Conservation (phyloP, 78 protist genomes). For the Monocercomonoides exilis region DNA sequence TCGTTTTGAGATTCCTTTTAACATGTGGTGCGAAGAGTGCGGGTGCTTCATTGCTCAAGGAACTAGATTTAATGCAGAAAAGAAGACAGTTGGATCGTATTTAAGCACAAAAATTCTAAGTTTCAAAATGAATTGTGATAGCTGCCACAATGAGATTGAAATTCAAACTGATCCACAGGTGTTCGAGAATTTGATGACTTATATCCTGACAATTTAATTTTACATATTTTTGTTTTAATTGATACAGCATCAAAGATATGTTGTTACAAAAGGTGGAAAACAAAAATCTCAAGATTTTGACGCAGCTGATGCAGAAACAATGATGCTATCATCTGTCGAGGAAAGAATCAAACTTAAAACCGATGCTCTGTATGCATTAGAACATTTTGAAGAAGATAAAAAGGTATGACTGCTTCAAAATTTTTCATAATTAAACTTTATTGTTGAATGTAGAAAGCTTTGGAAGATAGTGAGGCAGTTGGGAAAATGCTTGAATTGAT, state of each 20-base stretch:
- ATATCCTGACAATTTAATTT: not conserved
- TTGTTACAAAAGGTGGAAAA: not conserved
- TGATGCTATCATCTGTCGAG: not conserved
- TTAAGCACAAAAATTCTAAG: slow-evolving; percentile 47
- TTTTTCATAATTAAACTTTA: too few species aligned
- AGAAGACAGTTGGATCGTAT: slow-evolving; percentile 62
- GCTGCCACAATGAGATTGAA: slow-evolving; percentile 41
- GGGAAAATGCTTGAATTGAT: too few species aligned
- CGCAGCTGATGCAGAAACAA: slow-evolving; percentile 1
- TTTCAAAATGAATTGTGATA: slow-evolving; percentile 61
- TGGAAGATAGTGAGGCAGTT: too few species aligned
- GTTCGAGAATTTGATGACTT: too few species aligned
- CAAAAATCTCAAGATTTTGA: not conserved
- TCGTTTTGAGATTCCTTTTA: slow-evolving; percentile 75
- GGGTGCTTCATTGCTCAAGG: slow-evolving; percentile 63
- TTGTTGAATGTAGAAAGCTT: too few species aligned
- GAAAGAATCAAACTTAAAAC: not conserved
- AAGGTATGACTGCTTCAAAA: not conserved
- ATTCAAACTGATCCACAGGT: slow-evolving; percentile 66
- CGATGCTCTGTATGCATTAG: slow-evolving; percentile 14
- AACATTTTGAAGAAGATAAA: slow-evolving; percentile 11
- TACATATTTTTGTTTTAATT: not conserved
- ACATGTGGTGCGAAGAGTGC: slow-evolving; percentile 61
- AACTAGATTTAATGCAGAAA: slow-evolving; percentile 75
- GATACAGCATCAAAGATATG: not conserved